Evolutionary conservation across 1,284 basidiomycete genomes (phyloP).

Genomic region (Ganoderma meredithae): DNA sequence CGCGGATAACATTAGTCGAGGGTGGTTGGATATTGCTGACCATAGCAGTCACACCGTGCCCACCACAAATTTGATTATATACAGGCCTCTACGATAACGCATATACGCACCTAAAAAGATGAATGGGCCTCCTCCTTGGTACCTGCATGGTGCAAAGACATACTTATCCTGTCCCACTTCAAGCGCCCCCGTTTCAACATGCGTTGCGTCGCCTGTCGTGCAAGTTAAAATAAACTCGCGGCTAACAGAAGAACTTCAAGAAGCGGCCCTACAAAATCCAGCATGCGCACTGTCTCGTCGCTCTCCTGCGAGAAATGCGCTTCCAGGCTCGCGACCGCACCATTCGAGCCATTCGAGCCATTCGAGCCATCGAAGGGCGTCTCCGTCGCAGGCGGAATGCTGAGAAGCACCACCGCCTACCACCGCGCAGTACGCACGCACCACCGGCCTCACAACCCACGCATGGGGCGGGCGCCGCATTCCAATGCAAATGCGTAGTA

Average conservation of each 20-base stretch:
- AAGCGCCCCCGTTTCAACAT: neutral
- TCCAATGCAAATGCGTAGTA: neutral
- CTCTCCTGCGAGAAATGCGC: neutral
- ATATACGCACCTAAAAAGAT: neutral
- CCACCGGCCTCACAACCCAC: neutral
- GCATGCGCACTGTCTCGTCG: neutral
- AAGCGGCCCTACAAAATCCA: neutral
- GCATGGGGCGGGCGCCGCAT: neutral
- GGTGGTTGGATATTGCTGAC: too few relatives aligned
- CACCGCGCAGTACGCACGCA: neutral
- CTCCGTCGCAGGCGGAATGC: neutral
- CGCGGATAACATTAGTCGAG: neutral
- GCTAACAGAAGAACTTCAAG: neutral
- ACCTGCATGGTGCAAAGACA: neutral
- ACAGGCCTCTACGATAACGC: neutral
- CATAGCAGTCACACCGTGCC: neutral
- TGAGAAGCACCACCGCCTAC: neutral
- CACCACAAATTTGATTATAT: neutral
- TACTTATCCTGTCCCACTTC: neutral
- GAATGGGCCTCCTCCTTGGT: neutral
- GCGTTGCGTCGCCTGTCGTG: neutral
- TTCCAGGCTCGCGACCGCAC: neutral
- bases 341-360: too few relatives aligned
- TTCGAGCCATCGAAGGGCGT: too few relatives aligned
- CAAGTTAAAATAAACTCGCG: neutral